Base-by-base conservation (phyloP, 345 rosid species). In the Hevea brasiliensis region DNA sequence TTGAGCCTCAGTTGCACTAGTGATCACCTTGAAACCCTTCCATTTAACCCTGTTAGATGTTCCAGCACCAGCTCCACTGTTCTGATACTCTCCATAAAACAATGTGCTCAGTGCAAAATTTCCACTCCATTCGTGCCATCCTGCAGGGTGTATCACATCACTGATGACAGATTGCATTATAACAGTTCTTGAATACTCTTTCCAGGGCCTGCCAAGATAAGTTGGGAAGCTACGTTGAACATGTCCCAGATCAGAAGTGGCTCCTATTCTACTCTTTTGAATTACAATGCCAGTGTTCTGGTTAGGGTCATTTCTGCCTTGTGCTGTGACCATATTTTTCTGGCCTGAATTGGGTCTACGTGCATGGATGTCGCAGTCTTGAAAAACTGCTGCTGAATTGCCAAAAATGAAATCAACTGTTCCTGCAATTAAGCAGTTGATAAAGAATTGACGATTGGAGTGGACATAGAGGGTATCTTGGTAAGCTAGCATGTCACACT, bases 281-380 rank as follows among this genome's bases (percentile, higher is more conserved):
- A 94, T 92, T 17, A 94, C 98, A 12, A 92, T 94, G 24, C 98
- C 98, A 0, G 98, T 94, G 91, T 89, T 89, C 53, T 94, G 98
- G 74, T 94, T 92, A 1, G 96, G 92, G 71, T 94, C 98, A 0
- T 78, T 81, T 26, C 98, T 78, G 68, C 98, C 98, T 55, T 94
- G 98, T 6, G 98, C 98, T 0, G 98, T 94, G 53, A 94, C 84
- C 98, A 94, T 94, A 82, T 92, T 94, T 68, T 90, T 94, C 83
- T 94, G 98, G 14, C 98, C 98, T 0, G 98, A 70, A 11, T 83
- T 74, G 9, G 98, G 98, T 1, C 68, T 80, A 8, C 98, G 94
- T 13, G 98, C 98, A 44, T 92, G 98, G 76, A 94, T 94, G 81
- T 94, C 97, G 13, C 97, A 94, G 61, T 90, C 82, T 54, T 87